Evolutionary conservation across 768 basidiomycete species (phyloP).

Genomic region (Hemileccinum impolitum): DNA sequence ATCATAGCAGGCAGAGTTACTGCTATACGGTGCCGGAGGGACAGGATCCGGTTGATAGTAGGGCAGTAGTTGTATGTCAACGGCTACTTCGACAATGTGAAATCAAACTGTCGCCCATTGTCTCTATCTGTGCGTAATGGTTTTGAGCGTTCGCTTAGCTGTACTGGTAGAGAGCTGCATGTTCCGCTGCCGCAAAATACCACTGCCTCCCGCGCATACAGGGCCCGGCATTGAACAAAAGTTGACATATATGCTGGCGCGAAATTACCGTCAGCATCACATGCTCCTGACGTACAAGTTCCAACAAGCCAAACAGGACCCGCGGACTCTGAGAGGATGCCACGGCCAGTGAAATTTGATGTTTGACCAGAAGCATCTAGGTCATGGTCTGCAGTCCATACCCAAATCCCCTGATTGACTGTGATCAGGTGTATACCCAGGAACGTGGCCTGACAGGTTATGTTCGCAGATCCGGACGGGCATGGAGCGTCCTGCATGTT

Average conservation of each 20-base stretch:
- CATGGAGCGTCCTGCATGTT: slow-evolving; percentile 45
- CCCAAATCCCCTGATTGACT: slow-evolving; percentile 60
- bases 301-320: slow-evolving; percentile 84
- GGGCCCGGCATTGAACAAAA: too few relatives aligned
- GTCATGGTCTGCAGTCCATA: slow-evolving; percentile 75
- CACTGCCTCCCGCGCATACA: background rate
- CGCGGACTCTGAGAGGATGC: slow-evolving; percentile 66
- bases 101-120: slow-evolving; percentile 25
- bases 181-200: slow-evolving; percentile 35
- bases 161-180: slow-evolving; percentile 48
- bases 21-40: slow-evolving; percentile 40
- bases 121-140: slow-evolving; percentile 53
- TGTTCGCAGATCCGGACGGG: slow-evolving; percentile 37
- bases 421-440: slow-evolving; percentile 57
- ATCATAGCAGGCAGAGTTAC: slow-evolving; percentile 34
- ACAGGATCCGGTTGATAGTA: slow-evolving; percentile 47
- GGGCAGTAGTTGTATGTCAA: slow-evolving; percentile 28
- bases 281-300: slow-evolving; percentile 36
- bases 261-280: background rate
- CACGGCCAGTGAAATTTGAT: slow-evolving; percentile 64
- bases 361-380: slow-evolving; percentile 51
- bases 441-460: slow-evolving; percentile 60
- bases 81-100: background rate
- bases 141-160: slow-evolving; percentile 40
- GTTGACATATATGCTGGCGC: slow-evolving; percentile 20